Evolutionary conservation across 805 yeast genomes (phyloP), one percentile per base, ranked within the genome.

Genomic region (Metschnikowia continentalis): DNA sequence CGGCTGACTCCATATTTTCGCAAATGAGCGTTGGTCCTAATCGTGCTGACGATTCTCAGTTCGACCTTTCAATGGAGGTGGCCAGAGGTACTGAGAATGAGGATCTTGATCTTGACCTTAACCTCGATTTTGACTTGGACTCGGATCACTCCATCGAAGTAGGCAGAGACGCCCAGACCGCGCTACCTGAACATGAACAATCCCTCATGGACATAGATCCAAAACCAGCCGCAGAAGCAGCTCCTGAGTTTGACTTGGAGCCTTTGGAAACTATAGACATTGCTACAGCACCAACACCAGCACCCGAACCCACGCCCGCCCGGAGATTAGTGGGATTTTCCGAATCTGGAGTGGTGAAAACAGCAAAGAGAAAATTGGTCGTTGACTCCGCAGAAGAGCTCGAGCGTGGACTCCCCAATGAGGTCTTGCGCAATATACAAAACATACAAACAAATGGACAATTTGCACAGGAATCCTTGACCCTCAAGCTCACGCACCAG

Each of bases 41-140:
- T 11, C 40, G 26, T 15, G 47, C 47, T 7, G 56, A 67, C 80
- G 46, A 40, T 51, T 36, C 65, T 33, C 54, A 50, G 3, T 70
- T 74, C 41, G 86, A 84, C 58, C 75, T 71, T 32, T 84, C 91
- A 0, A 75, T 88, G 40, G 96, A 88, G 63, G 59, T 82, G 41
- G 88, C 86, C 8, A 79, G 94, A 65, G 76, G 78, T 32, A 61
- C 55, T 33, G 70, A 67, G 3, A 64, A 61, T 3, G 68, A 37
- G 23, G 52, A 52, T 17, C 35, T 52, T 32, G 43, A 65, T 64
- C 36, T 60, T 39, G 65, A 60, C 37, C 67, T 59, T 10, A 71
- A 69, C 48, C 68, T 73, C 32, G 85, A 80, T 50, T 67, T 81
- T 50, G 84, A 79, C 26, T 70, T 84, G 42, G 84, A 82, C 58